Evolutionary conservation across 352 stramenopile genomes (phyloP).

Genomic region (Phytopythium montanum): DNA sequence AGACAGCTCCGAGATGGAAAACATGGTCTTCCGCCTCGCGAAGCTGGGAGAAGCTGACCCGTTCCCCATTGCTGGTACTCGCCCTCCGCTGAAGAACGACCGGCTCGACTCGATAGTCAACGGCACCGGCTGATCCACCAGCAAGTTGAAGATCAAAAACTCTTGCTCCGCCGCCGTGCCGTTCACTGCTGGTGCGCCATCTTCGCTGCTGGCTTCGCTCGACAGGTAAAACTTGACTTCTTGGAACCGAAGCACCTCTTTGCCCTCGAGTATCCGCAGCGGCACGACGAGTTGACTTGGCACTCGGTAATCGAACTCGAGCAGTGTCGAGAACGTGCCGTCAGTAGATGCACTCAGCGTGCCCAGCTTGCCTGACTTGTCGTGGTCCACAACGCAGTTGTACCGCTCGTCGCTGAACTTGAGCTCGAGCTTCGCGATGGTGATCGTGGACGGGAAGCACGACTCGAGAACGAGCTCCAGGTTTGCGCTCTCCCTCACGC

Average conservation of each 20-base stretch:
- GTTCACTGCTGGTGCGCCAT: constrained; percentile 4
- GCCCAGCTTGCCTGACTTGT: constrained; percentile 8
- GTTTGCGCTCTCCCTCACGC: constrained; percentile 58
- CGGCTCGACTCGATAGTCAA: constrained; percentile 31
- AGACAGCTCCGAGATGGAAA: constrained; percentile 41
- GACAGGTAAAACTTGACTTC: constrained; percentile 59
- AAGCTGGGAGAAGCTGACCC: constrained; percentile 82
- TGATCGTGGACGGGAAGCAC: constrained; percentile 50
- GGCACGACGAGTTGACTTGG: constrained; percentile 36
- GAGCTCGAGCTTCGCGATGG: constrained; percentile 61
- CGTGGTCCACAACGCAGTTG: constrained; percentile 55
- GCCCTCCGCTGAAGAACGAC: constrained; percentile 50
- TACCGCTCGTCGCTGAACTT: constrained; percentile 78
- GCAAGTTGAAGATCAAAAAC: constrained; percentile 58
- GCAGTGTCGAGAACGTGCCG: constrained; percentile 35
- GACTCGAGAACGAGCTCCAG: constrained; percentile 49
- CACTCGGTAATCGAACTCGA: constrained; percentile 44
- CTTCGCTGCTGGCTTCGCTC: not conserved
- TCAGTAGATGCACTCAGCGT: constrained; percentile 13
- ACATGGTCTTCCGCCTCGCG: constrained; percentile 74
- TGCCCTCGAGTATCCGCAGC: constrained; percentile 51
- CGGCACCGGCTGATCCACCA: constrained; percentile 35
- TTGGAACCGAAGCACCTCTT: constrained; percentile 52
- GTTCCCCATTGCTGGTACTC: constrained; percentile 81
- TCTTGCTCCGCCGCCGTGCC: constrained; percentile 16